These are phyloP conservation scores for Piper longum DNA, from an alignment of 164 flowering plant species.

Conservation along the genomic window DNA sequence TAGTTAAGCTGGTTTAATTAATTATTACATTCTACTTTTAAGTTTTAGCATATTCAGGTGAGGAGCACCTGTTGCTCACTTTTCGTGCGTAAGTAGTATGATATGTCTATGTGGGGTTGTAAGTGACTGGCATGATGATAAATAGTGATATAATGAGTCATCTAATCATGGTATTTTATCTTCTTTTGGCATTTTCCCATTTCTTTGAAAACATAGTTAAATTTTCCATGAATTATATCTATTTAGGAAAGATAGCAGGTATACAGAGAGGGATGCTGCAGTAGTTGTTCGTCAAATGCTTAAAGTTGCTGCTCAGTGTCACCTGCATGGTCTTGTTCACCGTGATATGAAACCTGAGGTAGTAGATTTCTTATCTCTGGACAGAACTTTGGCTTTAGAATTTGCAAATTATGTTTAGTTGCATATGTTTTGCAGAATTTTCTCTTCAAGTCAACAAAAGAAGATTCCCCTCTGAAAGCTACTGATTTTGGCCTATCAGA, in stretches of 20 bases:
- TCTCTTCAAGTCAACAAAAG: slow-evolving; percentile 79
- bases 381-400: background rate
- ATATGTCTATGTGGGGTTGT: background rate
- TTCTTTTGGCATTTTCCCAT: background rate
- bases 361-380: slow-evolving; percentile 1
- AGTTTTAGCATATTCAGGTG: background rate
- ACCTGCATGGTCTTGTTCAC: slow-evolving; percentile 91
- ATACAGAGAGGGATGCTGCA: slow-evolving; percentile 94
- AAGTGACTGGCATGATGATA: background rate
- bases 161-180: background rate
- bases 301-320: slow-evolving; percentile 94
- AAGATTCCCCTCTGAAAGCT: slow-evolving; percentile 61
- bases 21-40: too few relatives aligned
- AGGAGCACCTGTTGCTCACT: background rate
- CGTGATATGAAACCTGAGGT: slow-evolving; percentile 99
- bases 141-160: background rate
- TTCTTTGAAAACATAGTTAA: background rate
- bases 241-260: slow-evolving; percentile 86
- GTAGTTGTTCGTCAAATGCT: slow-evolving; percentile 93
- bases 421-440: slow-evolving; percentile 57
- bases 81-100: background rate
- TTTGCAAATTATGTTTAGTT: background rate
- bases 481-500: slow-evolving; percentile 88
- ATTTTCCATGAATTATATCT: slow-evolving; percentile 5
- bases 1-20: background rate